These are phyloP conservation scores for Candida dendrica DNA, from an alignment of 805 yeast genomes.

Conservation along the genomic window DNA sequence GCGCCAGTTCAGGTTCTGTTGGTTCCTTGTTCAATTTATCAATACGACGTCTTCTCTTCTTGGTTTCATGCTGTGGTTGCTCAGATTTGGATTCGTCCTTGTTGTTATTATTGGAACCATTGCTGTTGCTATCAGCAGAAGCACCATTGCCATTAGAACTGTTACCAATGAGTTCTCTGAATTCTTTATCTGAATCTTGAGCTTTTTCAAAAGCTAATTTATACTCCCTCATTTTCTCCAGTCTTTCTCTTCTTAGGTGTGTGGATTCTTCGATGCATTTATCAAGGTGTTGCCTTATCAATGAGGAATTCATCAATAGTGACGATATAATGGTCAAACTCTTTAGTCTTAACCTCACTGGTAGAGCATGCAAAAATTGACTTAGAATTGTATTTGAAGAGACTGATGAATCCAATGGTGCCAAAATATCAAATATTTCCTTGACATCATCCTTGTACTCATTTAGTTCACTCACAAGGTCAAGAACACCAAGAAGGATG, in stretches of 20 bases:
- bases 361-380: conserved; percentile 49
- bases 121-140: conserved; percentile 9
- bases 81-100: conserved; percentile 5
- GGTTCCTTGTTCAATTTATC: conserved; percentile 26
- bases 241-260: conserved; percentile 53
- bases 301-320: conserved; percentile 48
- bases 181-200: conserved; percentile 35
- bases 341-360: conserved; percentile 46
- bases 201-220: conserved; percentile 47
- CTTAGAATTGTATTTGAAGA: conserved; percentile 40
- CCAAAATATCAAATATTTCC: conserved; percentile 43
- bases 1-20: conserved; percentile 29
- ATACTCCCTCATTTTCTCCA: conserved; percentile 58
- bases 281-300: conserved; percentile 60
- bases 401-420: conserved; percentile 48
- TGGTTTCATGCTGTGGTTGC: conserved; percentile 12
- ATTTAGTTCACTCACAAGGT: conserved; percentile 49
- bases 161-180: conserved; percentile 23
- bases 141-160: neutral
- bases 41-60: conserved; percentile 24
- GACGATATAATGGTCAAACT: conserved; percentile 58
- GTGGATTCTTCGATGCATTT: conserved; percentile 59
- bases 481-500: conserved; percentile 65
- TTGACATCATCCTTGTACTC: conserved; percentile 43
- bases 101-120: neutral